Evolutionary conservation across 2,329 filamentous ascomycete species (phyloP).

Genomic region (Escovopsis sp.): DNA sequence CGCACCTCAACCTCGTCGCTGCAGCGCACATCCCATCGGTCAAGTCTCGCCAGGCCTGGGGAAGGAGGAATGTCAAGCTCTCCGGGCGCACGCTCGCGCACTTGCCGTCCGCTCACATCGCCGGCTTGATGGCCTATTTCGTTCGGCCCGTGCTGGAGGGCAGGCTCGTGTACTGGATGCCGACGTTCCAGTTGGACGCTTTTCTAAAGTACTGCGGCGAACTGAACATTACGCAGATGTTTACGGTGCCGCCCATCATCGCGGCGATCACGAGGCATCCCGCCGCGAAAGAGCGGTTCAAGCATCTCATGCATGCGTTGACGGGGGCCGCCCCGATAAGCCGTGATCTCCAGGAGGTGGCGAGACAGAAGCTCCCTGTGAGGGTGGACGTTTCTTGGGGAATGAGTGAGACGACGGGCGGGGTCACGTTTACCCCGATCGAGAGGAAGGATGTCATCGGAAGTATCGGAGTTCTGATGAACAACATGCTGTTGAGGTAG

Average conservation of each 20-base stretch:
- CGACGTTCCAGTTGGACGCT: conserved; percentile 38
- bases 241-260: conserved; percentile 47
- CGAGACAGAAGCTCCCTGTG: conserved; percentile 32
- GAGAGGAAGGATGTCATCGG: conserved; percentile 28
- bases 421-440: conserved; percentile 29
- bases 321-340: conserved; percentile 43
- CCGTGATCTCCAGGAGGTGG: conserved; percentile 35
- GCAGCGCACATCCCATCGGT: conserved; percentile 18
- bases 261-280: conserved; percentile 43
- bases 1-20: conserved; percentile 30
- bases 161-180: conserved; percentile 46
- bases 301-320: conserved; percentile 29
- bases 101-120: conserved; percentile 31
- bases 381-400: conserved; percentile 42
- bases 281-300: conserved; percentile 40
- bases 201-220: conserved; percentile 38
- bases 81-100: conserved; percentile 25
- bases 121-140: conserved; percentile 30
- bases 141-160: conserved; percentile 26
- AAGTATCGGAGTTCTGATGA: conserved; percentile 24
- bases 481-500: conserved; percentile 15
- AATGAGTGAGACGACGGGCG: conserved; percentile 38
- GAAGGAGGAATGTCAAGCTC: conserved; percentile 14
- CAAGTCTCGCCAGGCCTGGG: conserved; percentile 16
- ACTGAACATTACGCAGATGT: conserved; percentile 37